Percentiles rank a stretch among this genome's conserved stretches.
Evolutionary conservation across 805 yeast species (phyloP).

Genomic region (Wickerhamomyces silvicola): DNA sequence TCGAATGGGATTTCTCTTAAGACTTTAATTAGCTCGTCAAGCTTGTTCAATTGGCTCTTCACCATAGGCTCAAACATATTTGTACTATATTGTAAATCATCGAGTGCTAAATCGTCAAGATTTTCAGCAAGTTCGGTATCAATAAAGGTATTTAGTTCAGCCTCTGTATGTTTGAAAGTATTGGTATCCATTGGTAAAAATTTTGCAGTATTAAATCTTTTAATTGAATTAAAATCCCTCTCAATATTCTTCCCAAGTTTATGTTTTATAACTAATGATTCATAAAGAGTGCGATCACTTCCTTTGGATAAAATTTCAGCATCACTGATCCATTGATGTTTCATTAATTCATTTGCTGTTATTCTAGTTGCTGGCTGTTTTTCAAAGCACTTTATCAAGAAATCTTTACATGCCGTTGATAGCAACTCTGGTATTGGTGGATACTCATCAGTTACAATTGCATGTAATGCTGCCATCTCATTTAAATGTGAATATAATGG

Average conservation of each 20-base stretch:
- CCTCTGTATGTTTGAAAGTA: conserved; percentile 11
- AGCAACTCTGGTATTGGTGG: conserved; percentile 60
- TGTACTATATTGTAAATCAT: conserved; percentile 2
- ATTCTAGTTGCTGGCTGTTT: conserved; percentile 57
- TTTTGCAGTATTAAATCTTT: conserved; percentile 13
- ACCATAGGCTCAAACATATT: conserved; percentile 13
- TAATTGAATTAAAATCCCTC: conserved; percentile 13
- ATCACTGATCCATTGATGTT: conserved; percentile 60
- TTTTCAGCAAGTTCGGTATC: conserved; percentile 9
- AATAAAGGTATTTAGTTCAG: conserved; percentile 4
- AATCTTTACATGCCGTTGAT: conserved; percentile 42
- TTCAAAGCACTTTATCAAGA: conserved; percentile 62
- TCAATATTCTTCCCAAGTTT: not conserved
- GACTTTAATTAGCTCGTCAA: too few species aligned
- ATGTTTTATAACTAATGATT: not conserved
- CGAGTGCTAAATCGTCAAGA: conserved; percentile 8
- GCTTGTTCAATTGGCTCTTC: not conserved
- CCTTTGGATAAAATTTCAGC: not conserved
- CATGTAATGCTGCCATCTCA: conserved; percentile 76
- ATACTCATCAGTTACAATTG: conserved; percentile 68
- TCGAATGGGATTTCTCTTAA: too few species aligned
- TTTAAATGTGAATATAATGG: conserved; percentile 82
- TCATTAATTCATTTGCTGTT: conserved; percentile 46
- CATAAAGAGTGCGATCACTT: not conserved
- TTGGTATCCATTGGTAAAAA: conserved; percentile 16